Base-by-base conservation (phyloP, 2,329 filamentous ascomycete species). In the Endothia cerciana region DNA sequence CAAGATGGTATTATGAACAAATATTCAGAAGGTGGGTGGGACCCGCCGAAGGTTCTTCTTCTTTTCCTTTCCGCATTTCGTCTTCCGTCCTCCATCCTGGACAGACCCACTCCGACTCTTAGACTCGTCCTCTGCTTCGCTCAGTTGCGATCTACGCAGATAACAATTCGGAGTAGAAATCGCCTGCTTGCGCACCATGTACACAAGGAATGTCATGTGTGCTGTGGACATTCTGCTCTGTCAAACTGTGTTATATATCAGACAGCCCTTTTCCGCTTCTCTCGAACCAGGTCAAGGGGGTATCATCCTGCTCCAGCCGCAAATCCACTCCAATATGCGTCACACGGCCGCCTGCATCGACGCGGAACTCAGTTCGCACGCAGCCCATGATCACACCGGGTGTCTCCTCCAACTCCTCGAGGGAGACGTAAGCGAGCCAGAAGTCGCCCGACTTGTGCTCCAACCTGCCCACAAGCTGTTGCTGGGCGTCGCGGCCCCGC, bases 231-330 rank as follows among this genome's bases (percentile, higher is more conserved):
- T n/a, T n/a, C n/a, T n/a, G n/a, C n/a, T 10, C 33, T 10, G 33
- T 5, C 33, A 36, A 10, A 10, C 10, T 36, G 33, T 36, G 33
- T 36, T 36, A 36, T 36, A 10, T 7, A 5, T 57, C 36, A 22
- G n/a, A 15, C 7, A 5, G 40, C 17, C 19, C 25, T 28, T 15
- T 19, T 60, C 15, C 19, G 17, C 11, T 13, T 30, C 64, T 64
- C 15, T 67, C 53, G n/a, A 67, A 69, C 64, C 65, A 68, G 15
- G 68, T 59, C 56, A 68, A 41, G 19, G 64, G 68, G 8, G 4
- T 33, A 47, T 64, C 64, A 25, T 63, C 68, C 15, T 47, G 63
- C 22, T 69, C 66, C 43, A 65, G 5, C 3, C 62, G 62, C 51
- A 67, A 0, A 36, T 68, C 65, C n/a, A 66, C 59, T 6, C 65